Evolutionary conservation across 139 green algal species (phyloP).

Genomic region (Micractinium sp.): DNA sequence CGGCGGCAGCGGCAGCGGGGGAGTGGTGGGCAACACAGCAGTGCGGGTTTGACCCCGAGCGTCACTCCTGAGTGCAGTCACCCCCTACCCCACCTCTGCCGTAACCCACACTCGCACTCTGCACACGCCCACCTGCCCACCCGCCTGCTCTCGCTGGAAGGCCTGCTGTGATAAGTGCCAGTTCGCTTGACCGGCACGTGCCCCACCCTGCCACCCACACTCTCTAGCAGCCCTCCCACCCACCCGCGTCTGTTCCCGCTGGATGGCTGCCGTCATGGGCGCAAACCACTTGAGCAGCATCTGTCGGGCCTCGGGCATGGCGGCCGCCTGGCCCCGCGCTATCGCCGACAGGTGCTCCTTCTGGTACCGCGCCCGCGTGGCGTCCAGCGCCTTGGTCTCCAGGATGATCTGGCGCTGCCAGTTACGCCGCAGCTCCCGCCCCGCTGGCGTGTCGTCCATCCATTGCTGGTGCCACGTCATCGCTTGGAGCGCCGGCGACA

Average conservation of each 20-base stretch:
- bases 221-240: no score
- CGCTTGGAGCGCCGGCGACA: conserved; percentile 16
- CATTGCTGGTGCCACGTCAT: conserved; percentile 45
- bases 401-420: conserved; percentile 56
- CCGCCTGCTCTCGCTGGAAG: no score
- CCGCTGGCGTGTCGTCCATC: conserved; percentile 40
- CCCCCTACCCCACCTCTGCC: no score
- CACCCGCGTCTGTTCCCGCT: conserved; percentile 57
- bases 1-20: background rate
- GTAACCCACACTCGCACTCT: no score
- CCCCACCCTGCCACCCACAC: no score
- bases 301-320: conserved; percentile 22
- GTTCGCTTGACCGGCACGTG: no score
- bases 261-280: conserved; percentile 50
- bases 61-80: background rate
- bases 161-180: no score
- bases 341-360: conserved; percentile 23
- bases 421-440: conserved; percentile 35
- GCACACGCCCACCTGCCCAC: background rate
- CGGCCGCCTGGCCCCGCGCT: conserved; percentile 25
- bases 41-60: no score
- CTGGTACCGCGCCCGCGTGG: conserved; percentile 34
- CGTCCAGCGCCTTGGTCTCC: conserved; percentile 49
- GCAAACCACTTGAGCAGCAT: conserved; percentile 60
- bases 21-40: background rate